Evolutionary conservation across 768 basidiomycete species (phyloP).

Genomic region (Suillus clintonianus): DNA sequence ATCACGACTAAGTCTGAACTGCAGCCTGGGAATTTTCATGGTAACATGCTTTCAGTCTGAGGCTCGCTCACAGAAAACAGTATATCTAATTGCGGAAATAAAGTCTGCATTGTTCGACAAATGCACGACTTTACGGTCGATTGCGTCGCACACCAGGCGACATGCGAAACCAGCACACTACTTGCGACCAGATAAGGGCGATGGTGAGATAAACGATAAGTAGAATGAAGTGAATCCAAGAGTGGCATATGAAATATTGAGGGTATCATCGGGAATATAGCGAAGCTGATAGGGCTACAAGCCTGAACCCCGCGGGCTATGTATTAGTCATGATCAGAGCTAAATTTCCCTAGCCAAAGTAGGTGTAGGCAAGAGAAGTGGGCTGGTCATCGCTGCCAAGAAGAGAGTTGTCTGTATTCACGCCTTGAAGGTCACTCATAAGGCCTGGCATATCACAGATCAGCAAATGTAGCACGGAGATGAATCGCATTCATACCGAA

Average conservation of each 20-base stretch:
- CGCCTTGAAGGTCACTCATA: constrained; percentile 56
- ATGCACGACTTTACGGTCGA: background rate
- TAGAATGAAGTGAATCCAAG: constrained; percentile 19
- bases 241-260: background rate
- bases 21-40: too few species aligned
- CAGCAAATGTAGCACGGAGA: constrained; percentile 1
- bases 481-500: constrained; percentile 55
- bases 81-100: background rate
- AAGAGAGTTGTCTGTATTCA: constrained; percentile 57
- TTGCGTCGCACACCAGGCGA: constrained; percentile 7
- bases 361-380: constrained; percentile 51
- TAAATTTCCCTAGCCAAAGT: constrained; percentile 38
- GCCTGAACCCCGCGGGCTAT: constrained; percentile 3
- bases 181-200: constrained; percentile 7
- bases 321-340: background rate
- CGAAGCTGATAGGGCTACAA: constrained; percentile 5
- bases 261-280: constrained; percentile 4
- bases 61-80: background rate
- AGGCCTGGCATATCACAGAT: constrained; percentile 40
- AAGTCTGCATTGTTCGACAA: constrained; percentile 24
- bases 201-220: constrained; percentile 13
- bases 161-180: constrained; percentile 22
- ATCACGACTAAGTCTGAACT: background rate
- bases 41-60: background rate
- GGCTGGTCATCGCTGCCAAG: constrained; percentile 48